Evolutionary conservation across 1,284 basidiomycete species (phyloP).

Genomic region (Phlebopus sp.): DNA sequence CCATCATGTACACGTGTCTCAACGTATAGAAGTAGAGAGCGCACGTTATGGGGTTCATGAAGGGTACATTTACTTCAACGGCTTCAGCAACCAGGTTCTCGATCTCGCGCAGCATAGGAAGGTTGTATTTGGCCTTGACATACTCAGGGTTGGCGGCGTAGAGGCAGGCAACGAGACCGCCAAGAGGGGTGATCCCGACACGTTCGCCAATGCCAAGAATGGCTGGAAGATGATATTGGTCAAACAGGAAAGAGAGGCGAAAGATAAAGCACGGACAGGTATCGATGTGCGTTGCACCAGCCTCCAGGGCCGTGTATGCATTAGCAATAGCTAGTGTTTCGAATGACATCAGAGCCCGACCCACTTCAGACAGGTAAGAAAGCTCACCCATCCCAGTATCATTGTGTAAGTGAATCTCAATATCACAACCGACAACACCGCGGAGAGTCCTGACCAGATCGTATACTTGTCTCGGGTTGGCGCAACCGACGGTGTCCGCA

Average conservation of each 20-base stretch:
- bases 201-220: constrained; percentile 98
- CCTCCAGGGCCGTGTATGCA: constrained; percentile 97
- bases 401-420: constrained; percentile 98
- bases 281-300: constrained; percentile 98
- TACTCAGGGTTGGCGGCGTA: constrained; percentile 97
- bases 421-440: constrained; percentile 95
- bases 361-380: background rate
- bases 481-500: constrained; percentile 98
- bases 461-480: constrained; percentile 98
- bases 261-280: constrained; percentile 62
- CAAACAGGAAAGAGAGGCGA: background rate
- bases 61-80: constrained; percentile 97
- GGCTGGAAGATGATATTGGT: constrained; percentile 39
- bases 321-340: constrained; percentile 84
- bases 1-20: constrained; percentile 6
- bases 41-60: constrained; percentile 93
- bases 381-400: constrained; percentile 87
- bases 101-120: constrained; percentile 95
- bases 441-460: constrained; percentile 96
- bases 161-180: constrained; percentile 95
- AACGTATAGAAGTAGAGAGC: constrained; percentile 3
- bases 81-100: constrained; percentile 99
- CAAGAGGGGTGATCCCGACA: constrained; percentile 98
- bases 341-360: constrained; percentile 11
- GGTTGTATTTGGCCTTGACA: constrained; percentile 99